Evolutionary conservation across 1,284 basidiomycete species (phyloP), one percentile per base, ranked within the genome.

Genomic region (Irpex rosettiformis): DNA sequence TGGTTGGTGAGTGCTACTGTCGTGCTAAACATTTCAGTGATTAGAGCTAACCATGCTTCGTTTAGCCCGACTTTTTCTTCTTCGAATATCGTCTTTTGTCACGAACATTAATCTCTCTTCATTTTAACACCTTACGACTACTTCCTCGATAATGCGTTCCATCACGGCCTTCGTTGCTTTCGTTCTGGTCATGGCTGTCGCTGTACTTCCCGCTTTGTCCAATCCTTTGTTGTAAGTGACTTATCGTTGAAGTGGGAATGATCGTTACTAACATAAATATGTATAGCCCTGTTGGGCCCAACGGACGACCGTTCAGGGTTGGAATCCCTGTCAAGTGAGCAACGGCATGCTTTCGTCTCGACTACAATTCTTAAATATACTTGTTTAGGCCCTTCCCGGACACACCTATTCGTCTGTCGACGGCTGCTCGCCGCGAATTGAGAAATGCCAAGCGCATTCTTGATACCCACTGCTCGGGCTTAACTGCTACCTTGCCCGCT

Each of bases 1-100:
- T 54, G 58, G 58, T 55, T 58, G 54, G 58, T 58, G 25, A 22
- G 57, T 54, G n/a, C 47, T 13, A 11, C 25, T 10, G 16, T 28
- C 5, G 16, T 52, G 25, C 45, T 10, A 37, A 40, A 24, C 49
- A 5, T 22, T 6, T 29, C 27, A 24, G 22, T 16, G n/a, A 30
- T 27, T 51, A 48, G n/a, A 18, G 18, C 22, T 18, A 33, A 27
- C 11, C 13, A 30, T 18, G 24, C 43, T 11, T 27, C 30, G 48
- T n/a, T n/a, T 33, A 58, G 58, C 58, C 58, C 52, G 52, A 58
- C 57, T 58, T 53, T 33, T 43, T 43, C 24, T 57, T 54, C 18
- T 28, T 43, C 55, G 43, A 56, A 48, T 11, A 33, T 22, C 47
- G 21, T n/a, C 45, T 25, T 27, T 33, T 58, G 22, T 45, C 49